Conservation (phyloP, 352 stramenopile species). For the Phytophthora kernoviae region DNA sequence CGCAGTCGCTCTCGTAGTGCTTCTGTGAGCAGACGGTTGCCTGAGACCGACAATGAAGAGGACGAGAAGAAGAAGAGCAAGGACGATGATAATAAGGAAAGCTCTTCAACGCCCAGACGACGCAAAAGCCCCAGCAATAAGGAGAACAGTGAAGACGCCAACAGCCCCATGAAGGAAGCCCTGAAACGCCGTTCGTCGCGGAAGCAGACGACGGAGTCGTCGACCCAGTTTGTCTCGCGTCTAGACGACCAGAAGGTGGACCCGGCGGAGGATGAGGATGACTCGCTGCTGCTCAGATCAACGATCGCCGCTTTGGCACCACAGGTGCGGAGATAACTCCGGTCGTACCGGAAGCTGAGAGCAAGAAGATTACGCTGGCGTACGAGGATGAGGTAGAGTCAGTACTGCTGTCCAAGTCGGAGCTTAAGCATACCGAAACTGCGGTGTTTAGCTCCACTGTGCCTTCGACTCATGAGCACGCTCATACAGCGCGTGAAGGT, state of each 20-base stretch:
- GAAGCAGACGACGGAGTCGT: slow-evolving; percentile 28
- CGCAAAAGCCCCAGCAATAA: slow-evolving; percentile 23
- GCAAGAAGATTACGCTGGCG: slow-evolving; percentile 49
- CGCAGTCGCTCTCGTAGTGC: slow-evolving; percentile 69
- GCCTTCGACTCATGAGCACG: slow-evolving; percentile 16
- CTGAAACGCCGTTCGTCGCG: slow-evolving; percentile 21
- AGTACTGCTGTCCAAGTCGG: slow-evolving; percentile 29
- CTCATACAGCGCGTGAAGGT: slow-evolving; percentile 9
- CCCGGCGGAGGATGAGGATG: slow-evolving; percentile 47
- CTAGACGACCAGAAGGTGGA: slow-evolving; percentile 39
- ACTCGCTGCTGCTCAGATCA: slow-evolving; percentile 55
- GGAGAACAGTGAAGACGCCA: slow-evolving; percentile 15
- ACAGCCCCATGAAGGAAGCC: slow-evolving; percentile 17
- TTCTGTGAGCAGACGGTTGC: slow-evolving; percentile 50
- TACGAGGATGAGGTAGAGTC: slow-evolving; percentile 60
- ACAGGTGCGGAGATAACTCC: slow-evolving; percentile 31
- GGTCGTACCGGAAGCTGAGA: slow-evolving; percentile 13
- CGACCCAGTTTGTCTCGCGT: slow-evolving; percentile 37
- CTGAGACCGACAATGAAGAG: slow-evolving; percentile 23
- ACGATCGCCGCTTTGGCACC: slow-evolving; percentile 49
- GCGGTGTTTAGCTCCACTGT: slow-evolving; percentile 13
- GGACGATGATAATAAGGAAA: slow-evolving; percentile 12
- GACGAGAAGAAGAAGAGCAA: slow-evolving; percentile 14
- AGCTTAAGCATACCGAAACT: slow-evolving; percentile 6
- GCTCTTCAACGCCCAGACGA: slow-evolving; percentile 8